These are phyloP conservation scores for Crithidia thermophila DNA, from an alignment of 208 protist genomes.

Conservation along the genomic window DNA sequence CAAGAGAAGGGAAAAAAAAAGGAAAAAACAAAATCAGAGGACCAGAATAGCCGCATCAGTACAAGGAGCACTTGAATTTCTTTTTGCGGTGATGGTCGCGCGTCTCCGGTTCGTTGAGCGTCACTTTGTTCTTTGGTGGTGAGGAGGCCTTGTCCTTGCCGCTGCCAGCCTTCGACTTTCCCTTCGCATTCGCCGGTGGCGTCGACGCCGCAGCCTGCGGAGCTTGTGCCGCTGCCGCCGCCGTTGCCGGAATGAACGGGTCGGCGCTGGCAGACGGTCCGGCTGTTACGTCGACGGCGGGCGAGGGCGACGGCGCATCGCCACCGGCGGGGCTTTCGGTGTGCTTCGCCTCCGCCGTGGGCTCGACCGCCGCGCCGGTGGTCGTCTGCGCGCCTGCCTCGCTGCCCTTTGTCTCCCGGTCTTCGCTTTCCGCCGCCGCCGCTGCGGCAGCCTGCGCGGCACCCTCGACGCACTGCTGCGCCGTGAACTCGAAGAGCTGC, in stretches of 20 bases:
- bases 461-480: conserved; percentile 56
- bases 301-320: no score
- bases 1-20: background rate
- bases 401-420: background rate
- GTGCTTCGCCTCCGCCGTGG: background rate
- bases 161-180: background rate
- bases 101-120: conserved; percentile 11
- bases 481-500: conserved; percentile 87
- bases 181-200: background rate
- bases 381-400: background rate
- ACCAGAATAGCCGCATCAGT: background rate
- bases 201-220: background rate
- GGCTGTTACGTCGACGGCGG: no score
- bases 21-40: background rate
- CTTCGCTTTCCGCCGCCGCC: background rate
- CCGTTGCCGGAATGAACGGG: conserved; percentile 1
- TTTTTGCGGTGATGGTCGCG: conserved; percentile 24
- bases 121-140: conserved; percentile 14
- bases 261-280: background rate
- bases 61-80: conserved; percentile 21
- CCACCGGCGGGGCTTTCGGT: background rate
- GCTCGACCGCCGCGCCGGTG: background rate
- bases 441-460: conserved; percentile 6
- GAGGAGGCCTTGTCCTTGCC: background rate
- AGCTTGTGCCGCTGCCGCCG: background rate